Evolutionary conservation across 129 eudicot species (phyloP).

Genomic region (Artemisia argyi): DNA sequence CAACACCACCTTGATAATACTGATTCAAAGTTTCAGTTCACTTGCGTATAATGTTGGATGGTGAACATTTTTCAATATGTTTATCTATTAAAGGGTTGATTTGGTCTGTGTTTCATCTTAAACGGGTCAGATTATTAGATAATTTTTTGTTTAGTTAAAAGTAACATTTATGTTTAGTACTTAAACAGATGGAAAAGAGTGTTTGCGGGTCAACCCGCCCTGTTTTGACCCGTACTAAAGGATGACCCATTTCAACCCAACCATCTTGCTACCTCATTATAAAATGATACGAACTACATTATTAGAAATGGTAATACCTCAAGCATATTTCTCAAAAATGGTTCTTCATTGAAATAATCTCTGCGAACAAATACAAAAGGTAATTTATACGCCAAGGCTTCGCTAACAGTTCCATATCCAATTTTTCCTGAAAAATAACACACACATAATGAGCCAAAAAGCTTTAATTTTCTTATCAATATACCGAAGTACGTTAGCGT

Average conservation of each 20-base stretch:
- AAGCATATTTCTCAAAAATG: constrained; percentile 96
- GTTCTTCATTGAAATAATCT: constrained; percentile 98
- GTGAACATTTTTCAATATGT: neutral
- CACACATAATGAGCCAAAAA: constrained; percentile 14
- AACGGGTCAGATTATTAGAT: neutral
- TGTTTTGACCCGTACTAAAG: neutral
- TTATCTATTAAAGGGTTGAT: neutral
- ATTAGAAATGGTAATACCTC: constrained; percentile 54
- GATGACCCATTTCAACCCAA: neutral
- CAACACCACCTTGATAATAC: constrained; percentile 95
- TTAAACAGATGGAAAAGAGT: neutral
- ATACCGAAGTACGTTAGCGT: neutral
- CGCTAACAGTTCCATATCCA: constrained; percentile 98
- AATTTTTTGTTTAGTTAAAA: neutral
- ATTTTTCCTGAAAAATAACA: constrained; percentile 72
- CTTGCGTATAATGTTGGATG: neutral
- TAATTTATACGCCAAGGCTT: constrained; percentile 89
- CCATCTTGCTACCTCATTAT: neutral
- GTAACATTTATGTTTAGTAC: neutral
- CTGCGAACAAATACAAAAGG: constrained; percentile 97
- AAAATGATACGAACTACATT: neutral
- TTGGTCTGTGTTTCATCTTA: neutral
- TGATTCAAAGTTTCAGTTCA: constrained; percentile 22
- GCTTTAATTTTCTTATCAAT: neutral
- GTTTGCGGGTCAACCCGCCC: neutral